Evolutionary conservation across 2,329 filamentous ascomycete genomes (phyloP).

Genomic region (Penicillium brasilianum): DNA sequence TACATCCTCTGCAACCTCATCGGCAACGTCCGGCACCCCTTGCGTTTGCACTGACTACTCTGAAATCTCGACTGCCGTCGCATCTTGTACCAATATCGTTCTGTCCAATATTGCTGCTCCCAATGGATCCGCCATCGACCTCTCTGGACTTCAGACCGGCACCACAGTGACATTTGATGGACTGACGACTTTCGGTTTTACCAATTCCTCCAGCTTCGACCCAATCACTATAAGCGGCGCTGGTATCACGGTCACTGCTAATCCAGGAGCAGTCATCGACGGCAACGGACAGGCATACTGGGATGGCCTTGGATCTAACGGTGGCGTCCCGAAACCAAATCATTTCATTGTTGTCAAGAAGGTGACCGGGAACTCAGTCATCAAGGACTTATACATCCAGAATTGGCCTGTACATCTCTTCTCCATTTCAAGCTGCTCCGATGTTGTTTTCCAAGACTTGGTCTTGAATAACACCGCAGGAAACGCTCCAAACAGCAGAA

Average conservation of each 20-base stretch:
- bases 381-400: not conserved
- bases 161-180: conserved; percentile 5
- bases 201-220: conserved; percentile 3
- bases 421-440: conserved; percentile 1
- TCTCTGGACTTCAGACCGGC: not conserved
- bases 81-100: not conserved
- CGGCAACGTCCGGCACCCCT: not conserved
- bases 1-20: not conserved
- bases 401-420: conserved; percentile 8
- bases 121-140: not conserved
- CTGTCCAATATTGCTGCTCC: conserved; percentile 5
- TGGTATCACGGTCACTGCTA: conserved; percentile 3
- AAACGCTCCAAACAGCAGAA: not conserved
- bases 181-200: conserved; percentile 2
- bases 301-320: conserved; percentile 4
- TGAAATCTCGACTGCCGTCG: conserved; percentile 4
- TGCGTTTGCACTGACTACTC: conserved; percentile 2
- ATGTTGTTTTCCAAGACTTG: conserved; percentile 6
- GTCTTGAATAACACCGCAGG: conserved; percentile 3
- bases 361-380: not conserved
- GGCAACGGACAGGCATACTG: conserved; percentile 6
- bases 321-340: conserved; percentile 1
- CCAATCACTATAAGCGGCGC: not conserved
- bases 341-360: conserved; percentile 8
- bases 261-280: conserved; percentile 3